phyloP scores from a whole-genome alignment of 2,329 filamentous ascomycete species.

The Phaeomoniella chlamydospora region DNA sequence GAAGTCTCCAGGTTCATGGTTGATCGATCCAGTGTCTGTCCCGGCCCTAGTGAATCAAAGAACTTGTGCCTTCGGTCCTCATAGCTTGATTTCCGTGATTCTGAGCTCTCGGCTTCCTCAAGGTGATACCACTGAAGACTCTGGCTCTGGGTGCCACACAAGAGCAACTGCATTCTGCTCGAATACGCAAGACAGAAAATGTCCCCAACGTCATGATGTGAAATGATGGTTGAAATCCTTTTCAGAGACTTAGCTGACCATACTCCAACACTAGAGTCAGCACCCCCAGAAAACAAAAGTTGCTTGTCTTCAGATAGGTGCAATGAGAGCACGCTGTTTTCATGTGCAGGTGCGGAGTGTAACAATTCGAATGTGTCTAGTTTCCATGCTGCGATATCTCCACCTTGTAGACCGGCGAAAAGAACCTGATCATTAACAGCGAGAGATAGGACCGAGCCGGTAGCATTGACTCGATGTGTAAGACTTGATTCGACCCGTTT shows the following conservation, averaged over 20 bases:
- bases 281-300: slow-evolving; percentile 81
- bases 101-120: neutral
- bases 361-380: slow-evolving; percentile 75
- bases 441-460: slow-evolving; percentile 46
- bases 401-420: slow-evolving; percentile 84
- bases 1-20: neutral
- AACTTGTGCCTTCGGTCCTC: slow-evolving; percentile 30
- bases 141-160: slow-evolving; percentile 86
- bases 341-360: slow-evolving; percentile 70
- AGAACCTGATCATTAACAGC: slow-evolving; percentile 68
- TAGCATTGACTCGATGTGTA: neutral
- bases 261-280: slow-evolving; percentile 86
- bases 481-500: neutral
- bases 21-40: slow-evolving; percentile 36
- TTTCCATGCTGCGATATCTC: slow-evolving; percentile 83
- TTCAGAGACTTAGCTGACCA: slow-evolving; percentile 69
- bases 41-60: slow-evolving; percentile 77
- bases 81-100: neutral
- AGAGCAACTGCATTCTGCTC: slow-evolving; percentile 61
- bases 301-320: slow-evolving; percentile 60
- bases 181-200: slow-evolving; percentile 93
- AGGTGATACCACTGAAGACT: slow-evolving; percentile 52
- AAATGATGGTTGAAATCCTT: slow-evolving; percentile 79
- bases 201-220: slow-evolving; percentile 85
- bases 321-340: slow-evolving; percentile 77